Evolutionary conservation across 2,329 filamentous ascomycete genomes (phyloP).

Genomic region (Penicillium janthinellum): DNA sequence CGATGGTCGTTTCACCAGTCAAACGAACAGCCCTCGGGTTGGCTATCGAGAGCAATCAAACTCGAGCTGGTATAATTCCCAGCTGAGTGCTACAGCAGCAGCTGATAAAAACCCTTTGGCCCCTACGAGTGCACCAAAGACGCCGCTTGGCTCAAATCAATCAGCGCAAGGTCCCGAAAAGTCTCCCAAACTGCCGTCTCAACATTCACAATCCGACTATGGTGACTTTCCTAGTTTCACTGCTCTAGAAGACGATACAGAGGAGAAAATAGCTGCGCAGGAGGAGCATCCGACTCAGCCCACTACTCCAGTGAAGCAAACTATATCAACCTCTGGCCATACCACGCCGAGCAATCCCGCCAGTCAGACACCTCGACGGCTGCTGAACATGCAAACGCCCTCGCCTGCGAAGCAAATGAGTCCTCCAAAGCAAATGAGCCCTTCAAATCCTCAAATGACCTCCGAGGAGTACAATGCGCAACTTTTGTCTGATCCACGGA

Average conservation of each 20-base stretch:
- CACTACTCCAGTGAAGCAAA: background rate
- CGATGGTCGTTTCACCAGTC: constrained; percentile 66
- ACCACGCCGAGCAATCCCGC: background rate
- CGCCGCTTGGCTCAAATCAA: background rate
- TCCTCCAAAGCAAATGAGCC: constrained; percentile 15
- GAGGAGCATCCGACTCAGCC: background rate
- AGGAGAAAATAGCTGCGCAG: background rate
- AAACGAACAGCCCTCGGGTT: constrained; percentile 60
- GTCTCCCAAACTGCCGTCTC: constrained; percentile 9
- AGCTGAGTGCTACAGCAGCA: constrained; percentile 56
- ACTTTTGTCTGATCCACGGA: constrained; percentile 78
- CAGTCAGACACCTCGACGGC: background rate
- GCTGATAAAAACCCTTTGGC: constrained; percentile 24
- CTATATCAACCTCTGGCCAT: background rate
- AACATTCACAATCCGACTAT: constrained; percentile 47
- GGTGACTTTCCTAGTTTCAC: constrained; percentile 42
- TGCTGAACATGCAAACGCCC: background rate
- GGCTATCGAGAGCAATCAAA: constrained; percentile 82
- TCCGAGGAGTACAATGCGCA: constrained; percentile 91
- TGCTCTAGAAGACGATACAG: constrained; percentile 19
- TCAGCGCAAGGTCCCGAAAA: background rate
- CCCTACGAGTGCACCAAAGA: background rate
- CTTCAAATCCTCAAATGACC: constrained; percentile 59
- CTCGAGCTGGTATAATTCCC: constrained; percentile 77
- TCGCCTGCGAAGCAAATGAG: constrained; percentile 23